A percentile compares a stretch with the other conserved stretches of the same genome.
Evolutionary conservation across 2,329 filamentous ascomycete genomes (phyloP).

Genomic region (Geosmithia flava): DNA sequence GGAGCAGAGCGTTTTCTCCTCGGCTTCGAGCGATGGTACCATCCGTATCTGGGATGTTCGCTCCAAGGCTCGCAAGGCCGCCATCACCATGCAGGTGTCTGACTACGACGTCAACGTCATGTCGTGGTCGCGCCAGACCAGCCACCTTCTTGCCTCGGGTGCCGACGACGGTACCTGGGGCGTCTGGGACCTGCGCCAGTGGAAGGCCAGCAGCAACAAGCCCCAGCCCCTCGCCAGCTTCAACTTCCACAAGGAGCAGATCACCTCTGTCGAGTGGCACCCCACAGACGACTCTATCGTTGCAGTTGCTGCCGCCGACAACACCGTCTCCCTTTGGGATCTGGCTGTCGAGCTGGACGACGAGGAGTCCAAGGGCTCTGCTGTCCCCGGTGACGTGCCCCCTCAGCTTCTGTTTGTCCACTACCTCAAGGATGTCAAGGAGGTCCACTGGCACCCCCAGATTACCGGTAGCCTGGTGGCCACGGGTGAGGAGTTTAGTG

Average conservation of each 20-base stretch:
- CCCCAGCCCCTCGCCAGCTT: slow-evolving; percentile 85
- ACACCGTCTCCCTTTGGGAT: slow-evolving; percentile 94
- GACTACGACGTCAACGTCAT: slow-evolving; percentile 88
- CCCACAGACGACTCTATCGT: slow-evolving; percentile 94
- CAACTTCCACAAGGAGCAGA: slow-evolving; percentile 90
- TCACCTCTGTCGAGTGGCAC: slow-evolving; percentile 95
- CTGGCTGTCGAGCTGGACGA: slow-evolving; percentile 92
- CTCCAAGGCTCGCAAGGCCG: slow-evolving; percentile 79
- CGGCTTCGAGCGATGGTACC: slow-evolving; percentile 84
- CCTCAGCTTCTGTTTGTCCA: slow-evolving; percentile 94
- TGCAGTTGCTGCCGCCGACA: slow-evolving; percentile 82
- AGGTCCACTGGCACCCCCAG: slow-evolving; percentile 95
- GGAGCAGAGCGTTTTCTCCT: slow-evolving; percentile 88
- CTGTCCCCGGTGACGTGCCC: slow-evolving; percentile 70
- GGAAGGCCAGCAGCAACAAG: slow-evolving; percentile 55
- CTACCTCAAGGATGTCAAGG: slow-evolving; percentile 90
- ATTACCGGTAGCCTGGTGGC: slow-evolving; percentile 83
- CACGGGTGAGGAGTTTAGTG: slow-evolving; percentile 80
- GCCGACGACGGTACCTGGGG: slow-evolving; percentile 90
- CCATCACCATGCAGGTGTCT: slow-evolving; percentile 75
- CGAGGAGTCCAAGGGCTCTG: slow-evolving; percentile 83
- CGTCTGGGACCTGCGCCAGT: slow-evolving; percentile 92
- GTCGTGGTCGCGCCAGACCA: slow-evolving; percentile 83
- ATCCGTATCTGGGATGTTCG: slow-evolving; percentile 94
- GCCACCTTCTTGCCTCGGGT: slow-evolving; percentile 81